Base-by-base conservation (phyloP, 805 yeast genomes). In the Yarrowia osloensis region DNA sequence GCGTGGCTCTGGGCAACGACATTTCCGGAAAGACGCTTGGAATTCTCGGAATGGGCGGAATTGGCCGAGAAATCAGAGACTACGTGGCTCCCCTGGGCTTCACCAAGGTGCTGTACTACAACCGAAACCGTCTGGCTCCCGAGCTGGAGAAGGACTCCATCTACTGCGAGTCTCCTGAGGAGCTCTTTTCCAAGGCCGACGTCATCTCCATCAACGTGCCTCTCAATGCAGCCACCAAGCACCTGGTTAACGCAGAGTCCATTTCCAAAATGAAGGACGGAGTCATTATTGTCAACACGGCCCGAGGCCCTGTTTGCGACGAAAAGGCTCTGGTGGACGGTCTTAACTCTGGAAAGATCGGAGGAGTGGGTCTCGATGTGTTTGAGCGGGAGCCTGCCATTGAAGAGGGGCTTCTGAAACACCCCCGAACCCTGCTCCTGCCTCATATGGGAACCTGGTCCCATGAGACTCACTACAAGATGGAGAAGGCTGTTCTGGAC, bases 401-500 rank as follows among this genome's bases (percentile, higher is more conserved):
- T 39, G 76, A 83, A 46, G 80, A 80, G 49, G 85, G 81, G 61
- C 78, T 86, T 68, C 71, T 80, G 39, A 75, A 73, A 24, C 75
- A 82, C 73, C 81, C 82, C 22, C 80, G 81, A 65, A 82, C 81
- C 31, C 78, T 84, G 22, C 77, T 86, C 66, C 80, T 84, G 72
- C 89, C 89, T 21, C 89, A 86, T 72, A 83, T 83, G 78, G 82
- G 82, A 37, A 79, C 81, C 21, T 77, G 77, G 67, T 73, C 81
- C 12, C 69, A 65, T 6, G 79, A 81, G 47, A 72, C 81, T 3
- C 85, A 89, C 73, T 78, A 81, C 71, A 83, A 84, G 71, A 90
- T 95, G 97, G 97, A 93, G 78, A 86, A 85, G 71, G 85, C 85
- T 75, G 91, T 88, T 35, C 86, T 90, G 29, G 82, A 82, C 35